phyloP scores from a whole-genome alignment of 129 eudicot genomes.

The Tanacetum coccineum region DNA sequence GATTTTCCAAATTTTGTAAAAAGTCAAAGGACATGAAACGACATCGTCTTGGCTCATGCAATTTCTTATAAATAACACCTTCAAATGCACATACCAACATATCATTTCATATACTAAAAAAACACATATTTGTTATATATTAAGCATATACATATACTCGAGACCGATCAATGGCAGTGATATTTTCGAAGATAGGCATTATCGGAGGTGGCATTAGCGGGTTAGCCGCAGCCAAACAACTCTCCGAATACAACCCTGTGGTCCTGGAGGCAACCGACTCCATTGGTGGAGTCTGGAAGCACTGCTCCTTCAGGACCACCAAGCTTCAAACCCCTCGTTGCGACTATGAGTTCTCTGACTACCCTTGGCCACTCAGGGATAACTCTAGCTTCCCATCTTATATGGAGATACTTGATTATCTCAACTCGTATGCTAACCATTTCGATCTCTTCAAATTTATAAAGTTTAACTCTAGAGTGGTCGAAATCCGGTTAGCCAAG shows the following conservation, averaged over 20 bases:
- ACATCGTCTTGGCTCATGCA: background rate
- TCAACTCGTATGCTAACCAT: conserved; percentile 66
- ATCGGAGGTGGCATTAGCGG: conserved; percentile 97
- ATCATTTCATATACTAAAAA: background rate
- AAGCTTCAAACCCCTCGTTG: conserved; percentile 97
- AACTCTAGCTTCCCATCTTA: conserved; percentile 66
- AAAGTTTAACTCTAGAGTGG: conserved; percentile 73
- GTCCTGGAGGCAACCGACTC: conserved; percentile 83
- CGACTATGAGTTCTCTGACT: conserved; percentile 95
- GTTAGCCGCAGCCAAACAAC: conserved; percentile 90
- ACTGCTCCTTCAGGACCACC: conserved; percentile 66
- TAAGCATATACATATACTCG: background rate
- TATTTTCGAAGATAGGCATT: conserved; percentile 66
- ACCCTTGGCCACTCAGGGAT: conserved; percentile 82
- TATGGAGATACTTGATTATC: conserved; percentile 64
- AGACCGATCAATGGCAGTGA: conserved; percentile 26
- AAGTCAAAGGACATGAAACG: conserved; percentile 21
- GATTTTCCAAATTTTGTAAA: conserved; percentile 5
- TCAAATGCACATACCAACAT: conserved; percentile 16
- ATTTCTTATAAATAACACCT: conserved; percentile 24
- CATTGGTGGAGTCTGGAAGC: conserved; percentile 93
- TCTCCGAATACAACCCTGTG: conserved; percentile 58
- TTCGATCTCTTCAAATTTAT: conserved; percentile 72
- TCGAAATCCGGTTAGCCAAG: conserved; percentile 63
- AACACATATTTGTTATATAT: background rate